Evolutionary conservation across 2,329 filamentous ascomycete species (phyloP), one percentile per base, ranked within the genome.

Genomic region (Claviceps pusilla): DNA sequence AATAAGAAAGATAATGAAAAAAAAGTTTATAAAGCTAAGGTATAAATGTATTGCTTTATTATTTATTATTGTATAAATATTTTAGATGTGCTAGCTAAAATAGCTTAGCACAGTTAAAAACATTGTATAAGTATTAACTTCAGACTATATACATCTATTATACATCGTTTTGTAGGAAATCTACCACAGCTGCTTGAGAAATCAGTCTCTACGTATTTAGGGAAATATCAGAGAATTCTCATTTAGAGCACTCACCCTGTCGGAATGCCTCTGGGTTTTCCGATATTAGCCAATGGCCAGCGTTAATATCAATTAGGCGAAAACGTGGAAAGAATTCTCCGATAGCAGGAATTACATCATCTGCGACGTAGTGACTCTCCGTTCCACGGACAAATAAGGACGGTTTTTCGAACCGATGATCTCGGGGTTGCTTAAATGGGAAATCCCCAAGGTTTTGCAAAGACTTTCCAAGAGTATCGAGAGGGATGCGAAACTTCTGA

Each of bases 201-300:
- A 12, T 56, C 35, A 54, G 42, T 24, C 2, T 24, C 3, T 3
- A 24, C 24, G 24, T 24, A 24, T 24, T 24, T 3, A 24, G 24
- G 24, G 24, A 24, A 24, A 24, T 24, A 24, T 24, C 3, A 24
- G 24, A 24, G 24, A 24, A 24, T 24, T 24, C 3, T 33, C 9
- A 33, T 9, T 33, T 33, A 33, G 9, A 9, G 24, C 16, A 33
- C 50, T 48, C 19, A 89, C 87, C 83, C 75, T 78, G 72, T 64
- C 83, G 80, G 60, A 95, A 95, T 10, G 76, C 82, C 64, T 89
- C 82, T 0, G 89, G 88, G 61, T 89, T 84, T 73, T 95, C 89
- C n/a, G 86, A 88, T 58, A 91, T 89, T 5, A 95, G 73, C 89
- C 89, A 95, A 67, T 95, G 89, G 0, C 89, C 89, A 9, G 83